Evolutionary conservation across 305 asterid species (phyloP), one percentile per base, ranked within the genome.

Genomic region (Salvia sclarea): DNA sequence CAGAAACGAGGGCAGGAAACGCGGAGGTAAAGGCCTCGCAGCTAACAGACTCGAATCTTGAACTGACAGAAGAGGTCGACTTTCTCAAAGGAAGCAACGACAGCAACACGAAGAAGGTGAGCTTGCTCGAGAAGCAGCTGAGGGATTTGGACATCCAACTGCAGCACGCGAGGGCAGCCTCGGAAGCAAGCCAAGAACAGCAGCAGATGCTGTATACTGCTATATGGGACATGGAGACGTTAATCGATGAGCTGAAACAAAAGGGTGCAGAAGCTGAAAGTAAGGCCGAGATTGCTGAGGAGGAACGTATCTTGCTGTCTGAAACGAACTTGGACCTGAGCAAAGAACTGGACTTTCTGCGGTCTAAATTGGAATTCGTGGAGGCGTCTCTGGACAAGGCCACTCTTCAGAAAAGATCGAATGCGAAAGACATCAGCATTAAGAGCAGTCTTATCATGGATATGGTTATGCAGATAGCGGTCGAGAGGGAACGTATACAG

Each of bases 181-280:
- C 98, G 4, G 97, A 87, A 78, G 89, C 95, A 47, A 78, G 94
- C 76, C 97, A 82, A 75, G 97, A 93, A 54, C 97, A 92, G 76
- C 95, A 86, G 77, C 86, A 80, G 73, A 84, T 82, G 96, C 33
- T 93, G 43, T 93, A 90, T 66, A 54, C 91, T 44, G 97, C 98
- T 41, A 90, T 93, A 55, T 93, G 95, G 95, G 98, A 93, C 76
- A 90, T 93, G 98, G 98, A 93, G 75, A 90, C 91, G 14, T 71
- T 90, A 9, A 88, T 90, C 12, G 98, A 93, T 66, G 98, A 93
- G 71, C 79, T 90, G 86, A 88, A 83, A 69, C 97, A 90, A 56
- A 88, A 83, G 59, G 94, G 83, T 50, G 74, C 84, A 0, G 76
- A 71, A 50, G 85, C 94, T 45, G 96, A 93, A 77, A 75, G 77